These are phyloP conservation scores for Tetrapisispora fleetii DNA, from an alignment of 805 yeast genomes.

Conservation along the genomic window DNA sequence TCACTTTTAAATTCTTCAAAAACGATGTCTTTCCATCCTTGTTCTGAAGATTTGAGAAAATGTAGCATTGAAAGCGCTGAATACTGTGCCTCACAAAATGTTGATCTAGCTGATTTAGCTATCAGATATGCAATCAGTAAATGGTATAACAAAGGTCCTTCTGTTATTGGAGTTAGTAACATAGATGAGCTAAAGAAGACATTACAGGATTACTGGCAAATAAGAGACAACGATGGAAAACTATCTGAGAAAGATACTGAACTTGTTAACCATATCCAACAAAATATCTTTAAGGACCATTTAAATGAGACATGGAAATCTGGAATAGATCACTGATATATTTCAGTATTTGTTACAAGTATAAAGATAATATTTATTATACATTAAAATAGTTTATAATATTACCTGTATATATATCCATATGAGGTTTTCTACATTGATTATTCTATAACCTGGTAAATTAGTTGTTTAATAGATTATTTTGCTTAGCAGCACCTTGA, in stretches of 20 bases:
- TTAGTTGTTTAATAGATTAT: constrained; percentile 1
- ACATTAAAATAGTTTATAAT: background rate
- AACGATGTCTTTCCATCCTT: constrained; percentile 78
- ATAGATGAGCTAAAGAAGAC: constrained; percentile 58
- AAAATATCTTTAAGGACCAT: constrained; percentile 40
- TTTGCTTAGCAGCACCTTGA: constrained; percentile 2
- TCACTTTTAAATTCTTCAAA: constrained; percentile 60
- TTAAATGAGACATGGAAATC: constrained; percentile 59
- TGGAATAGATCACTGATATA: background rate
- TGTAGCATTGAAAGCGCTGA: constrained; percentile 36
- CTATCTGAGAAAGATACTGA: constrained; percentile 35
- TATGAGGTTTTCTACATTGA: background rate
- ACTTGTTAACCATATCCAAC: constrained; percentile 36
- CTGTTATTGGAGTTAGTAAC: constrained; percentile 71
- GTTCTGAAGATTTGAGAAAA: constrained; percentile 43
- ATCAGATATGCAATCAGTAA: constrained; percentile 60
- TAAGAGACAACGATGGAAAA: constrained; percentile 22
- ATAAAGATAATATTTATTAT: background rate
- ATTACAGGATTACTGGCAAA: constrained; percentile 43
- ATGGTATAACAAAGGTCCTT: constrained; percentile 48
- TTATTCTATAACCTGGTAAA: background rate
- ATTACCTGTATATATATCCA: background rate
- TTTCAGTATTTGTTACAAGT: background rate
- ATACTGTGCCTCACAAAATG: constrained; percentile 34
- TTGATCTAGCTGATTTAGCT: constrained; percentile 74